Percentiles rank a stretch among this genome's conserved stretches.
Evolutionary conservation across 2,329 filamentous ascomycete species (phyloP).

Genomic region (Coniella vitis): DNA sequence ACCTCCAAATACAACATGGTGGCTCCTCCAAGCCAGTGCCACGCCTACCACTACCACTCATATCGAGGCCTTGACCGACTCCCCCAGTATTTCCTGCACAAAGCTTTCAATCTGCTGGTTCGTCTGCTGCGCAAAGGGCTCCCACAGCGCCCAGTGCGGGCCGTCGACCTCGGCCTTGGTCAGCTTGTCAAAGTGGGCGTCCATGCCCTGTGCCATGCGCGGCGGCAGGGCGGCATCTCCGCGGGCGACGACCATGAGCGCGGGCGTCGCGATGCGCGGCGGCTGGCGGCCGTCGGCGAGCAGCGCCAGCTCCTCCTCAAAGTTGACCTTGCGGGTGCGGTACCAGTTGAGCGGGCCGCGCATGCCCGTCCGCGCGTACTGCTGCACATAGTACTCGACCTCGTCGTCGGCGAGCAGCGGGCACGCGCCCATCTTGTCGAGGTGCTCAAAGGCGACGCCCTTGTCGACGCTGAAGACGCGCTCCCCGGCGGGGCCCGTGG

Average conservation of each 20-base stretch:
- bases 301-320: slow-evolving; percentile 62
- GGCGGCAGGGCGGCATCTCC: slow-evolving; percentile 68
- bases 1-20: too few relatives aligned
- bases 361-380: slow-evolving; percentile 67
- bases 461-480: slow-evolving; percentile 48
- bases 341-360: slow-evolving; percentile 88
- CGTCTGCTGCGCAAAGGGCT: slow-evolving; percentile 55
- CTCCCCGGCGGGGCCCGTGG: slow-evolving; percentile 48
- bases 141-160: slow-evolving; percentile 74
- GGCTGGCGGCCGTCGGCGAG: slow-evolving; percentile 47
- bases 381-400: slow-evolving; percentile 67
- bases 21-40: too few relatives aligned
- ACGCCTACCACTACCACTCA: too few relatives aligned
- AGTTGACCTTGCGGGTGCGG: slow-evolving; percentile 65
- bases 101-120: slow-evolving; percentile 65
- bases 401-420: slow-evolving; percentile 61
- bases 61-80: slow-evolving; percentile 29
- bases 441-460: slow-evolving; percentile 58
- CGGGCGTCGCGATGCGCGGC: slow-evolving; percentile 51
- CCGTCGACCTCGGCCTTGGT: slow-evolving; percentile 59
- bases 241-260: slow-evolving; percentile 68
- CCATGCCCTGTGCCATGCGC: slow-evolving; percentile 66
- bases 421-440: slow-evolving; percentile 50
- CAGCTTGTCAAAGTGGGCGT: slow-evolving; percentile 55
- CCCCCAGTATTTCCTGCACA: slow-evolving; percentile 46